These are phyloP conservation scores for Coemansia sp. DNA, from an alignment of 192 early-diverging fungal species.

Conservation along the genomic window DNA sequence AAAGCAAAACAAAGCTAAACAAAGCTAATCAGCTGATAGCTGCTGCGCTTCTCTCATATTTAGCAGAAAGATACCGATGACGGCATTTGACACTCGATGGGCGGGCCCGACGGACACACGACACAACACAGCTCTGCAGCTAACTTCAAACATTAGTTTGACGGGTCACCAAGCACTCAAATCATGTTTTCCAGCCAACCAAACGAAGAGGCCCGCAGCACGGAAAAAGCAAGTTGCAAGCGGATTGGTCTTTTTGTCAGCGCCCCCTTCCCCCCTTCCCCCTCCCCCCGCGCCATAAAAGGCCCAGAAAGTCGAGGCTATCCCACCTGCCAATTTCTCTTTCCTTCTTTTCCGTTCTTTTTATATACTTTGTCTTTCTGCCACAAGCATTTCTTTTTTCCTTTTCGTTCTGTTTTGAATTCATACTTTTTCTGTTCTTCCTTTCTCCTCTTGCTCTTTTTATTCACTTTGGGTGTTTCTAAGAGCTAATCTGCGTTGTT, in stretches of 20 bases:
- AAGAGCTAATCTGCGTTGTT: conserved; percentile 3
- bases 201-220: not conserved
- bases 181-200: too few species aligned
- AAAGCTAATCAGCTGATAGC: too few species aligned
- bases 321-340: not conserved
- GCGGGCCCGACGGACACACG: too few species aligned
- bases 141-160: too few species aligned
- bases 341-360: conserved; percentile 7
- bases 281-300: not conserved
- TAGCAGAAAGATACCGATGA: too few species aligned
- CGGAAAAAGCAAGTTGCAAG: not conserved
- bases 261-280: not conserved
- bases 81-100: too few species aligned
- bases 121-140: too few species aligned
- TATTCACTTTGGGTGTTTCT: not conserved
- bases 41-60: too few species aligned
- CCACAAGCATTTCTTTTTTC: conserved; percentile 9
- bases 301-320: not conserved
- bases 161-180: too few species aligned
- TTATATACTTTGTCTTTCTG: conserved; percentile 2
- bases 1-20: too few species aligned
- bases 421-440: conserved; percentile 9
- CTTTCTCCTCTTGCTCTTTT: conserved; percentile 4
- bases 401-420: conserved; percentile 7
- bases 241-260: not conserved